Base-by-base conservation (phyloP, 176 grass and related monocot species). In the Pontederia crassipes region DNA sequence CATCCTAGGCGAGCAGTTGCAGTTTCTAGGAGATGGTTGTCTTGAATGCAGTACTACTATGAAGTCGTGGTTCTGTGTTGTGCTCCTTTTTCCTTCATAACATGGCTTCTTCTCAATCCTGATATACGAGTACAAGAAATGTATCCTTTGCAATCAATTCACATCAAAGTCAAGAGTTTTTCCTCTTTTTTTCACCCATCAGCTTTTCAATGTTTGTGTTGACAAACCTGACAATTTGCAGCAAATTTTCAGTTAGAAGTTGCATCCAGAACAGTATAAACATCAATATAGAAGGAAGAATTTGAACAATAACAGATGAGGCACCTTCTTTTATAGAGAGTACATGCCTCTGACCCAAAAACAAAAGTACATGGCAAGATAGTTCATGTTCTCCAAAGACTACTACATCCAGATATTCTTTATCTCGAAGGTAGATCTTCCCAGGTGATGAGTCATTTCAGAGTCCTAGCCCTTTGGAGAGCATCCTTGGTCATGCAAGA, bases 321-420 rank as follows among this genome's bases (percentile, higher is more conserved):
- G 67, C 26, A 89, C 85, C 85, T 90, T 76, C 92, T 86, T 70
- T 70, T 11, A 67, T 97, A 90, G 81, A 97, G 90, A 55, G 92
- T 88, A 59, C 90, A 97, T 8, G 83, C 86, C 83, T 88, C 69
- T 40, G 32, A 40, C 32, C 32, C 32, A 40, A 40, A 40, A 24
- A 24, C 20, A 24, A 72, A 88, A 97, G 46, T 90, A 85, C 70
- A 62, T 87, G 45, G 86, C 87, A 50, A 90, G 72, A 65, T 97
- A 64, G 55, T 85, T 78, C 49, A 78, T 70, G 82, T 85, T 86
- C 76, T 97, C 83, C 11, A 90, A 69, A 29, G 79, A 79, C 32
- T 7, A 40, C 68, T 71, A 91, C 78, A 79, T 70, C 70, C 58
- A 85, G 13, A 88, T 68, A 8, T 72, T 73, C 57, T 79, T 78